A percentile compares a stretch with the other conserved stretches of the same genome.
phyloP scores from a whole-genome alignment of 73 alveolate genomes.

The Paraurostyla sp. region DNA sequence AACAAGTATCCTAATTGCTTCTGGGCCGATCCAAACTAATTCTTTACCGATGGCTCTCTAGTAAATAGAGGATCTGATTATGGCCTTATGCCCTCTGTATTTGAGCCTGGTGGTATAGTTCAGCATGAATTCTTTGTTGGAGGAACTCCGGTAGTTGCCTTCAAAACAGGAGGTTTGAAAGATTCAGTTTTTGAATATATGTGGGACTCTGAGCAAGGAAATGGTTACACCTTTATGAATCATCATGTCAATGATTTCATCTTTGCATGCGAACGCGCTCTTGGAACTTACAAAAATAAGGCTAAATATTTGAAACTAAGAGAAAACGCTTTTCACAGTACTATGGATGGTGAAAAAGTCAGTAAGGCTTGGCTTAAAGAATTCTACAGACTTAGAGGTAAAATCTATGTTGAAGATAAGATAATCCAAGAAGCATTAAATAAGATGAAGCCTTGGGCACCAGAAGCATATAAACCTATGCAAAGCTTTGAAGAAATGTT shows the following conservation, averaged over 20 bases:
- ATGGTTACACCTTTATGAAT: slow-evolving; percentile 94
- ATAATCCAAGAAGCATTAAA: slow-evolving; percentile 53
- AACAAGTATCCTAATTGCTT: slow-evolving; percentile 93
- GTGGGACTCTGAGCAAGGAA: slow-evolving; percentile 92
- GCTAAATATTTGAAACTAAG: slow-evolving; percentile 84
- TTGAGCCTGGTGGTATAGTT: slow-evolving; percentile 99
- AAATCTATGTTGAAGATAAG: slow-evolving; percentile 79
- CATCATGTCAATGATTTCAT: slow-evolving; percentile 90
- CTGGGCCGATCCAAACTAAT: slow-evolving; percentile 98
- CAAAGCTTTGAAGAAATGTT: slow-evolving; percentile 42
- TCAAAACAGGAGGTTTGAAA: slow-evolving; percentile 98
- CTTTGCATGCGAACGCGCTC: slow-evolving; percentile 92
- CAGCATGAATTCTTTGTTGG: slow-evolving; percentile 99
- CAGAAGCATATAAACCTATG: slow-evolving; percentile 52
- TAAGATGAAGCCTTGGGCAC: slow-evolving; percentile 41
- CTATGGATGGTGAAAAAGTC: slow-evolving; percentile 95
- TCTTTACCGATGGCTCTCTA: slow-evolving; percentile 97
- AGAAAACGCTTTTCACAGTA: slow-evolving; percentile 93
- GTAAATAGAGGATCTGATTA: slow-evolving; percentile 97
- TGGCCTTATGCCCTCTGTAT: slow-evolving; percentile 98
- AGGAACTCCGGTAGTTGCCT: slow-evolving; percentile 98
- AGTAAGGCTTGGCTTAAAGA: slow-evolving; percentile 96
- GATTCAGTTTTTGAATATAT: slow-evolving; percentile 93
- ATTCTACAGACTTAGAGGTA: slow-evolving; percentile 91
- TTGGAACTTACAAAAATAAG: slow-evolving; percentile 85